phyloP scores from a whole-genome alignment of 2,329 filamentous ascomycete genomes.

The Ophiobolus disseminans region DNA sequence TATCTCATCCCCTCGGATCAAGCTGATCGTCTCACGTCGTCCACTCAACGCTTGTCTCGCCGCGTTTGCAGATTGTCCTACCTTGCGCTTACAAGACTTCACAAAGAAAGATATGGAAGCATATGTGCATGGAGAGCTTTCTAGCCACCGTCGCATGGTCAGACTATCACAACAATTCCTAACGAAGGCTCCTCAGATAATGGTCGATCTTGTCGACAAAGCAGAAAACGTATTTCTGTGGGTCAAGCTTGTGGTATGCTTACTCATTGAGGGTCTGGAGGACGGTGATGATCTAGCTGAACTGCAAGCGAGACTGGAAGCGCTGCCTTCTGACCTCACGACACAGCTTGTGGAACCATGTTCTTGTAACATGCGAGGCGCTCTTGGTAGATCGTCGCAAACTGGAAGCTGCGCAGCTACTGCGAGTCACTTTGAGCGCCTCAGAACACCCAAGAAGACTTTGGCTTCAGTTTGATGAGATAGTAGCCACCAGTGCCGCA shows the following conservation, averaged over 20 bases:
- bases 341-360: constrained; percentile 17
- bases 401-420: no score
- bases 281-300: constrained; percentile 5
- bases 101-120: constrained; percentile 1
- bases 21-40: constrained; percentile 23
- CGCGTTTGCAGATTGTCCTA: not conserved
- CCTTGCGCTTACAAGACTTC: not conserved
- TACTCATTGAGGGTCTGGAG: constrained; percentile 4
- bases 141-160: not conserved
- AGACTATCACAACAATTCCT: not conserved
- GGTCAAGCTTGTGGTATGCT: constrained; percentile 5
- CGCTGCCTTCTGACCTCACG: constrained; percentile 15
- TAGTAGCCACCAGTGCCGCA: no score
- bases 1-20: constrained; percentile 8
- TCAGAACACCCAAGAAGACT: no score
- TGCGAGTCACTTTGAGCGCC: no score
- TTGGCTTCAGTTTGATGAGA: no score
- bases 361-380: no score
- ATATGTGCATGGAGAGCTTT: not conserved
- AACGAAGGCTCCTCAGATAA: not conserved
- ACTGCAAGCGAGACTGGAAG: constrained; percentile 7
- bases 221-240: constrained; percentile 12
- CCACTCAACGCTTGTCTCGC: constrained; percentile 6
- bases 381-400: no score
- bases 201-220: not conserved